Percentiles rank a stretch among this genome's conserved stretches.
Conservation (phyloP, 1,284 basidiomycete species). For the Trametes hirsuta region DNA sequence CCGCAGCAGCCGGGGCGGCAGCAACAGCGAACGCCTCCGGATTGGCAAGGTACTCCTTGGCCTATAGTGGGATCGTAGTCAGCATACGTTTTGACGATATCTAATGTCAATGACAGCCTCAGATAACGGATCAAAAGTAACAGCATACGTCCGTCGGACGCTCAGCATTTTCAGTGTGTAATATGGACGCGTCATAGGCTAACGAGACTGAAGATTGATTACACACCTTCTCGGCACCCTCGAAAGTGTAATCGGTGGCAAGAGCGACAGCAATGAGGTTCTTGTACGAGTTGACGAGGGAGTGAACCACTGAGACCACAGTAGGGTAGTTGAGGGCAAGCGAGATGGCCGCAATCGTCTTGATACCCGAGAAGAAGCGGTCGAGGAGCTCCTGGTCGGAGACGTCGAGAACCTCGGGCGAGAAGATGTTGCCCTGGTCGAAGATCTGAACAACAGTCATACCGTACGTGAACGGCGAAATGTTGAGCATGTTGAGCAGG, state of each 20-base stretch:
- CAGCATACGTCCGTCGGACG: conserved; percentile 51
- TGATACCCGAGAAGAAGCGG: conserved; percentile 91
- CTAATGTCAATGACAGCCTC: conserved; percentile 28
- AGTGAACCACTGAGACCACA: conserved; percentile 91
- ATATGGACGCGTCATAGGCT: conserved; percentile 43
- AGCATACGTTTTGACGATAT: conserved; percentile 20
- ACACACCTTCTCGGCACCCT: conserved; percentile 89
- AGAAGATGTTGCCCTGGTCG: conserved; percentile 90
- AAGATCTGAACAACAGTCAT: conserved; percentile 96
- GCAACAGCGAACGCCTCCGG: conserved; percentile 93
- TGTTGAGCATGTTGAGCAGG: conserved; percentile 99
- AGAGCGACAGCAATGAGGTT: conserved; percentile 92
- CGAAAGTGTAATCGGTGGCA: conserved; percentile 94
- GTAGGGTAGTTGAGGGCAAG: conserved; percentile 97
- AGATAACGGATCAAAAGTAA: conserved; percentile 37
- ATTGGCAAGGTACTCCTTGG: conserved; percentile 97
- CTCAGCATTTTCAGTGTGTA: conserved; percentile 87
- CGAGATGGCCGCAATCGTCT: conserved; percentile 95
- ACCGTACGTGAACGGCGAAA: conserved; percentile 98
- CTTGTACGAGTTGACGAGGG: conserved; percentile 99
- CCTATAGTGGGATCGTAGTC: conserved; percentile 49
- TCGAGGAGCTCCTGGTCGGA: conserved; percentile 90
- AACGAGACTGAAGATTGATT: conserved; percentile 3
- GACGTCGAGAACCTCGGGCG: conserved; percentile 91
- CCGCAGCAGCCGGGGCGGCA: conserved; percentile 63